These are phyloP conservation scores for Neonectria punicea DNA, from an alignment of 2,329 filamentous ascomycete genomes.

Conservation along the genomic window DNA sequence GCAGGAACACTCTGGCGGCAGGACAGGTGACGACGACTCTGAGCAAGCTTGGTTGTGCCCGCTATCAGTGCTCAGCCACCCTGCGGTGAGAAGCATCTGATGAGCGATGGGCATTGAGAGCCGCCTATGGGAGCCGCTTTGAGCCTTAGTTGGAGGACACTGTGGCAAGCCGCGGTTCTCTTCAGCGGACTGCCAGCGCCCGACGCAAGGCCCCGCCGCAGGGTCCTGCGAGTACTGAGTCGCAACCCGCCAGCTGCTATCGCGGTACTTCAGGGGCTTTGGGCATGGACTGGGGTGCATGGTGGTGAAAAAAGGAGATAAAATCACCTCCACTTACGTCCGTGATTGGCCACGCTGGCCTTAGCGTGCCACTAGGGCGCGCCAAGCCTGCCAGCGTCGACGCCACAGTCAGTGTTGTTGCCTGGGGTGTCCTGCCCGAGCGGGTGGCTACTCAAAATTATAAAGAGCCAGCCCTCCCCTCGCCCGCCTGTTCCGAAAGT, in stretches of 20 bases:
- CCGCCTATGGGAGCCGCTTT: slow-evolving; percentile 11
- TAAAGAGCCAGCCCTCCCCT: slow-evolving; percentile 67
- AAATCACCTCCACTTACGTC: slow-evolving; percentile 44
- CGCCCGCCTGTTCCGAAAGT: slow-evolving; percentile 59
- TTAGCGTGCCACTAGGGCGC: slow-evolving; percentile 51
- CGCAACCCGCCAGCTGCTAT: slow-evolving; percentile 43
- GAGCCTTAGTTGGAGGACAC: slow-evolving; percentile 20
- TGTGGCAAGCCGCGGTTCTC: slow-evolving; percentile 33
- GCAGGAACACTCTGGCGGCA: slow-evolving; percentile 37
- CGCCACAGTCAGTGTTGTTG: slow-evolving; percentile 58
- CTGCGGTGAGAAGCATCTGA: slow-evolving; percentile 6
- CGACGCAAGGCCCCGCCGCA: slow-evolving; percentile 2
- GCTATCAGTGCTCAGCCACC: slow-evolving; percentile 22
- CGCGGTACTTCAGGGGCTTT: slow-evolving; percentile 53
- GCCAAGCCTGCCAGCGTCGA: slow-evolving; percentile 52
- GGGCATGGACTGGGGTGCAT: slow-evolving; percentile 47
- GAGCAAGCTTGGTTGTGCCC: slow-evolving; percentile 5
- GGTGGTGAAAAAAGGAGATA: slow-evolving; percentile 52
- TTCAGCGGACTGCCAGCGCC: slow-evolving; percentile 23
- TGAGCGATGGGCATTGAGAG: background rate
- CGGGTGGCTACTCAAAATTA: slow-evolving; percentile 59
- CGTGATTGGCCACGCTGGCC: slow-evolving; percentile 52
- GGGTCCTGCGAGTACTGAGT: too few species aligned
- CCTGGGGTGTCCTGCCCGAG: slow-evolving; percentile 55
- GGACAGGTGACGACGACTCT: slow-evolving; percentile 31